Evolutionary conservation across 495 filamentous ascomycete genomes (phyloP).

Genomic region (Clavariopsis aquatica): DNA sequence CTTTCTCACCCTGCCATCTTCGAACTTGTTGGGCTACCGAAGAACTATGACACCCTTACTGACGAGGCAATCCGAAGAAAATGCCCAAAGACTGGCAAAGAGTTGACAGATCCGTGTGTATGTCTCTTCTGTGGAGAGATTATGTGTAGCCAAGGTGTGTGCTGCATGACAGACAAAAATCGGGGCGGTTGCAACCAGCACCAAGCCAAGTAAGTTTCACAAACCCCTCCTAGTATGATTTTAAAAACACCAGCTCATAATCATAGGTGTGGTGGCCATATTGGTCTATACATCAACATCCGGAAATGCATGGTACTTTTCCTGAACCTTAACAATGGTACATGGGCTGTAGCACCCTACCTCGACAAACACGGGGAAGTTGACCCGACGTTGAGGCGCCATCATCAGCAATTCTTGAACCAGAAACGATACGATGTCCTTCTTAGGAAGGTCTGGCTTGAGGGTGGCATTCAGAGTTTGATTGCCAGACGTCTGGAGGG

Average conservation of each 20-base stretch:
- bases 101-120: slow-evolving; percentile 82
- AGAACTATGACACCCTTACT: slow-evolving; percentile 88
- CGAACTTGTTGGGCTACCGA: slow-evolving; percentile 88
- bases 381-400: slow-evolving; percentile 75
- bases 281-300: slow-evolving; percentile 93
- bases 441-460: slow-evolving; percentile 81
- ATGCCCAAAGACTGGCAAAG: slow-evolving; percentile 88
- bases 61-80: slow-evolving; percentile 82
- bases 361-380: slow-evolving; percentile 94
- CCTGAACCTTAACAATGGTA: slow-evolving; percentile 76
- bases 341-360: slow-evolving; percentile 85
- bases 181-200: slow-evolving; percentile 90
- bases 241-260: not conserved
- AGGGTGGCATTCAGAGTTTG: slow-evolving; percentile 80
- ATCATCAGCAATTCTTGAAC: slow-evolving; percentile 84
- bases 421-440: slow-evolving; percentile 90
- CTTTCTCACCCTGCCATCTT: slow-evolving; percentile 87
- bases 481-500: slow-evolving; percentile 88
- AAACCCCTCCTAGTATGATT: not conserved
- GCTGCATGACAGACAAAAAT: slow-evolving; percentile 72
- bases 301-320: slow-evolving; percentile 90
- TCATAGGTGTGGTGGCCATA: slow-evolving; percentile 77
- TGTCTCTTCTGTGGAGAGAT: slow-evolving; percentile 96
- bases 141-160: slow-evolving; percentile 90
- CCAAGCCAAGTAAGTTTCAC: slow-evolving; percentile 69